Evolutionary conservation across 345 rosid genomes (phyloP).

Genomic region (Bruguiera parviflora): DNA sequence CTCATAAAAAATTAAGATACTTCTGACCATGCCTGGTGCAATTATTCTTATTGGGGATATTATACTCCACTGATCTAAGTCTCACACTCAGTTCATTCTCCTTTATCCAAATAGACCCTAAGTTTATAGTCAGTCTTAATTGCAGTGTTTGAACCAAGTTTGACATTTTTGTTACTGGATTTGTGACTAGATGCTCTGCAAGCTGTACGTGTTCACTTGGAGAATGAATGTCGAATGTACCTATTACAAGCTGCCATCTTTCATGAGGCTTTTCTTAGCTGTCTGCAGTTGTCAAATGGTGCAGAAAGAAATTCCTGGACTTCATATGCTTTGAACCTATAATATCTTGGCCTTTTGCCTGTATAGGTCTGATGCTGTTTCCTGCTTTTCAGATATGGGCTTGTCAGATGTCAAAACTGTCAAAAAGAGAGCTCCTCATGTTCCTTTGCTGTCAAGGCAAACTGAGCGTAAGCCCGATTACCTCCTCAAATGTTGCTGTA

Average conservation of each 20-base stretch:
- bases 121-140: constrained; percentile 10
- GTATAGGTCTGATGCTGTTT: constrained; percentile 10
- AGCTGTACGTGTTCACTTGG: constrained; percentile 59
- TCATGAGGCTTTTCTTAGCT: constrained; percentile 61
- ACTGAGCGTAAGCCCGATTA: constrained; percentile 69
- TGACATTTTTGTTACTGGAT: background rate
- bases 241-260: constrained; percentile 69
- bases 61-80: background rate
- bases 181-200: constrained; percentile 48
- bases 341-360: background rate
- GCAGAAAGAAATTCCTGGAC: constrained; percentile 6
- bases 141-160: constrained; percentile 1
- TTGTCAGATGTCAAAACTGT: constrained; percentile 19
- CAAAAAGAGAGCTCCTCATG: constrained; percentile 53
- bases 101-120: background rate
- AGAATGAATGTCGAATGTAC: constrained; percentile 48
- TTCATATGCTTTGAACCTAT: constrained; percentile 1
- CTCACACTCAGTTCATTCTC: background rate
- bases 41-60: background rate
- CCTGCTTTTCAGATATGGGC: constrained; percentile 38
- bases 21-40: background rate
- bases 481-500: background rate
- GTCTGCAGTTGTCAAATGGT: constrained; percentile 49
- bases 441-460: constrained; percentile 67
- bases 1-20: no score